A percentile compares a stretch with the other conserved stretches of the same genome.
Conservation (phyloP, 192 early-diverging fungal genomes). For the Entomortierella parvispora region DNA sequence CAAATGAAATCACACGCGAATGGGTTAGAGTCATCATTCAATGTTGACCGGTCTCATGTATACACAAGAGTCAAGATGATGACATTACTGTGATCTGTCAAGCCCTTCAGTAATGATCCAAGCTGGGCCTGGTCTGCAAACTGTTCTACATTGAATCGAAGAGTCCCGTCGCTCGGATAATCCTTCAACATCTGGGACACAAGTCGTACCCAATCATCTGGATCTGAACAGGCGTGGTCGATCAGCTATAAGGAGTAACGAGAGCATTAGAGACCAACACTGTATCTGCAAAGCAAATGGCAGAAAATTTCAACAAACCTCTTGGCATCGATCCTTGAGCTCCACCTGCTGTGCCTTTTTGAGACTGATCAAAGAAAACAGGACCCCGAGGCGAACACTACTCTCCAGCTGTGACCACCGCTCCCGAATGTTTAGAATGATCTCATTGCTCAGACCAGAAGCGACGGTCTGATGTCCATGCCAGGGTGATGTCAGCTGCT, state of each 20-base stretch:
- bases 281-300: neutral
- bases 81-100: conserved; percentile 32
- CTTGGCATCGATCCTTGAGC: conserved; percentile 32
- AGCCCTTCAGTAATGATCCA: conserved; percentile 17
- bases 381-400: conserved; percentile 36
- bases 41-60: too few species aligned
- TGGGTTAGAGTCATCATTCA: too few species aligned
- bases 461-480: conserved; percentile 50
- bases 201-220: conserved; percentile 43
- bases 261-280: too few species aligned
- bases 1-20: neutral
- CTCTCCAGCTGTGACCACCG: conserved; percentile 36
- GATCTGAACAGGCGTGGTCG: conserved; percentile 29
- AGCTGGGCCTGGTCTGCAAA: conserved; percentile 42
- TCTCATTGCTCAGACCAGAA: conserved; percentile 33
- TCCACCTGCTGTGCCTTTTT: conserved; percentile 45
- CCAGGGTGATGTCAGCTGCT: conserved; percentile 41
- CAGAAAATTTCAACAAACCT: too few species aligned
- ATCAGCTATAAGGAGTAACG: too few species aligned
- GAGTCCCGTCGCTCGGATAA: conserved; percentile 29
- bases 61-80: too few species aligned
- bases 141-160: conserved; percentile 46
- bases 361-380: conserved; percentile 46
- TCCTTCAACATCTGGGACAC: conserved; percentile 43
- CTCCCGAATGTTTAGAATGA: conserved; percentile 41